A percentile compares a stretch with the other conserved stretches of the same genome.
Evolutionary conservation across 331 rosid species (phyloP).

Genomic region (Spiraea crenata): DNA sequence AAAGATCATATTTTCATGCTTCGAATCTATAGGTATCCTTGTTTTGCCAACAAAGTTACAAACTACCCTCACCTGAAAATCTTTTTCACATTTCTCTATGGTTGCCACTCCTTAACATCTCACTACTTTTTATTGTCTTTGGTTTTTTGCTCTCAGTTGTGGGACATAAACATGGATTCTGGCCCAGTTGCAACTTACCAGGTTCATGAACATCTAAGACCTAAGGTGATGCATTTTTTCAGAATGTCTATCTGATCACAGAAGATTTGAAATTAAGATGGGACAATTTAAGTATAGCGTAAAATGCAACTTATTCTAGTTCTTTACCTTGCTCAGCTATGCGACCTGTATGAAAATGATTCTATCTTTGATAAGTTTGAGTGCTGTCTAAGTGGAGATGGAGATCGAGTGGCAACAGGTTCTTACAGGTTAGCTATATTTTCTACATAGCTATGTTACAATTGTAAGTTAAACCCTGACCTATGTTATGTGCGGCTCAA

Average conservation of each 20-base stretch:
- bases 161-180: conserved; percentile 58
- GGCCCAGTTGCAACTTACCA: conserved; percentile 53
- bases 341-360: conserved; percentile 54
- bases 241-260: neutral
- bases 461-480: neutral
- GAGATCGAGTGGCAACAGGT: conserved; percentile 56
- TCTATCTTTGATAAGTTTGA: conserved; percentile 60
- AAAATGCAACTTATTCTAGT: conserved; percentile 7
- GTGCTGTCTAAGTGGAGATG: conserved; percentile 66
- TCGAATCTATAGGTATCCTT: neutral
- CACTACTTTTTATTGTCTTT: neutral
- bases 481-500: neutral
- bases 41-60: neutral
- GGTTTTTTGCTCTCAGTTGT: conserved; percentile 29
- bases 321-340: conserved; percentile 37
- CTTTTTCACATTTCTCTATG: neutral
- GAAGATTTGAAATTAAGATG: neutral
- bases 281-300: neutral
- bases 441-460: neutral
- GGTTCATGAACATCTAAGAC: conserved; percentile 61
- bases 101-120: neutral
- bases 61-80: neutral
- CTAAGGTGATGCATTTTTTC: conserved; percentile 42
- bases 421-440: conserved; percentile 55
- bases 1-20: neutral